Evolutionary conservation across 164 flowering plant species (phyloP).

Genomic region (Vitis cinerea): DNA sequence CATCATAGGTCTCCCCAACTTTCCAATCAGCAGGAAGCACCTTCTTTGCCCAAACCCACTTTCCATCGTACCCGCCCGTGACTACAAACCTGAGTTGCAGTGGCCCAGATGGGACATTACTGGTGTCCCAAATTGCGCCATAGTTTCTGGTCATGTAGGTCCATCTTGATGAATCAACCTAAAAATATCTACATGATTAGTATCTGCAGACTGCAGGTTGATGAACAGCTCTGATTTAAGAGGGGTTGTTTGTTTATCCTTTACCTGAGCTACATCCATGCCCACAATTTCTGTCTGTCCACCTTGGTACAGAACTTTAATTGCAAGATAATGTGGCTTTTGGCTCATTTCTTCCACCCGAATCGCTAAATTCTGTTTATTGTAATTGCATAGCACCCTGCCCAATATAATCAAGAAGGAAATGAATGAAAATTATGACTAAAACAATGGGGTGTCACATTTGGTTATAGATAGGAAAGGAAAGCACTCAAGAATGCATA

Average conservation of each 20-base stretch:
- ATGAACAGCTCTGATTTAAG: no score
- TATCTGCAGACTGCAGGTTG: background rate
- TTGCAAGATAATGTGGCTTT: conserved; percentile 63
- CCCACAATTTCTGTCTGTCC: conserved; percentile 81
- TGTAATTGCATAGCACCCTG: conserved; percentile 85
- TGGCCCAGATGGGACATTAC: conserved; percentile 60
- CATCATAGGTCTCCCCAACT: conserved; percentile 54
- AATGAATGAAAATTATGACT: background rate
- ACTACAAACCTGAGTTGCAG: conserved; percentile 70
- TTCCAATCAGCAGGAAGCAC: conserved; percentile 82
- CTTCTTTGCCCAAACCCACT: conserved; percentile 51
- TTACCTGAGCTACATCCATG: conserved; percentile 64
- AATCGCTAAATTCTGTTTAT: conserved; percentile 58
- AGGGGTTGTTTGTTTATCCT: background rate
- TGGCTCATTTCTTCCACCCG: conserved; percentile 82
- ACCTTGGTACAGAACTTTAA: conserved; percentile 80
- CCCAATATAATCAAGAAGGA: background rate
- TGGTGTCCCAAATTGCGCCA: conserved; percentile 83
- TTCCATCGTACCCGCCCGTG: conserved; percentile 74
- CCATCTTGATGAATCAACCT: conserved; percentile 79
- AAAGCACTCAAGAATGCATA: no score
- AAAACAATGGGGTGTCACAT: no score
- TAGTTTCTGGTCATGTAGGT: conserved; percentile 49
- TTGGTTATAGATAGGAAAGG: no score
- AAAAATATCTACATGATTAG: background rate